A percentile compares a stretch with the other conserved stretches of the same genome.
Evolutionary conservation across 2,329 filamentous ascomycete genomes (phyloP).

Genomic region (Aspergillus sp.): DNA sequence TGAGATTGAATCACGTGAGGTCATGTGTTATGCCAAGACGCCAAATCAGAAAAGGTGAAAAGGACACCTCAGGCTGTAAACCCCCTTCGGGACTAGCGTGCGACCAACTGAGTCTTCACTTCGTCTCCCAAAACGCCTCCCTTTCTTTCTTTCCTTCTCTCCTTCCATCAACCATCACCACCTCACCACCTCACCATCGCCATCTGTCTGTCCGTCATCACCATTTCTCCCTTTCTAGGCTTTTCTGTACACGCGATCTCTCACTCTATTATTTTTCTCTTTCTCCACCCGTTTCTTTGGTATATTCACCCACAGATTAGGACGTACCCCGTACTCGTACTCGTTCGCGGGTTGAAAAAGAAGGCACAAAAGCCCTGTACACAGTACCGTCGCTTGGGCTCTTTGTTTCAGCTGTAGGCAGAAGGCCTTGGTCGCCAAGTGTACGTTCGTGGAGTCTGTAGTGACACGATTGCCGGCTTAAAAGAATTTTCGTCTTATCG

Average conservation of each 20-base stretch:
- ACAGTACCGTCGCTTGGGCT: slow-evolving; percentile 24
- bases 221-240: slow-evolving; percentile 7
- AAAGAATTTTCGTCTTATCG: slow-evolving; percentile 12
- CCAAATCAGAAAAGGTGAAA: background rate
- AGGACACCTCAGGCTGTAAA: background rate
- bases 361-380: slow-evolving; percentile 12
- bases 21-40: background rate
- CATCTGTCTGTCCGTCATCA: slow-evolving; percentile 3
- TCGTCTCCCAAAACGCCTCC: slow-evolving; percentile 5
- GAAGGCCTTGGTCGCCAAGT: slow-evolving; percentile 23
- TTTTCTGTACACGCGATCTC: slow-evolving; percentile 9
- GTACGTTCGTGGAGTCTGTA: slow-evolving; percentile 30
- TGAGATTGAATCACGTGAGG: background rate
- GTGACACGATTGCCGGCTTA: slow-evolving; percentile 27
- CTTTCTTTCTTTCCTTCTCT: slow-evolving; percentile 1
- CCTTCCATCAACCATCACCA: background rate
- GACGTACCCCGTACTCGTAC: slow-evolving; percentile 32
- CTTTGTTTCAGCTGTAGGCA: slow-evolving; percentile 33
- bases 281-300: slow-evolving; percentile 6
- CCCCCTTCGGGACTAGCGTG: background rate
- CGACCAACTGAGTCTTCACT: background rate
- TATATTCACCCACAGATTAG: slow-evolving; percentile 14
- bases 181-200: slow-evolving; percentile 5
- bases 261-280: slow-evolving; percentile 17
- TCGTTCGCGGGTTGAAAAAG: slow-evolving; percentile 22